Base-by-base conservation (phyloP, 257 asterid species). In the Solanum tarapatanum region DNA sequence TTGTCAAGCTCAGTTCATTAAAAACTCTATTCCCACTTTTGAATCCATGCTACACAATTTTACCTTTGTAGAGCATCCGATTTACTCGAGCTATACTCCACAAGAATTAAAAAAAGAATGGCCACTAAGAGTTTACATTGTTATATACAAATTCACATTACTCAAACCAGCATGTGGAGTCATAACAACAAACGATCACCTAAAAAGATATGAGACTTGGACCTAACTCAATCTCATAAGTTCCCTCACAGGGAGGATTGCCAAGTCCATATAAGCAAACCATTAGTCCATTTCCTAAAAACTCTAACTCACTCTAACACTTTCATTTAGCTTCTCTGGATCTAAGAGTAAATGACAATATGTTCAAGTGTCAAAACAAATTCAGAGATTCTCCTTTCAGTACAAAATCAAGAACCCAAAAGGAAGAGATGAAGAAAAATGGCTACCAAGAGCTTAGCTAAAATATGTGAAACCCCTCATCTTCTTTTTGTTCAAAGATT, bases 181-280 rank as follows among this genome's bases (percentile, higher is more conserved):
- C 58, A 23, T 76, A 39, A 7, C 35, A 76, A n/a, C 58, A 75
- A 37, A 37, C 13, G 8, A 1, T 76, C 83, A n/a, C 7, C 60
- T 76, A 14, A 24, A 76, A 51, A 55, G 64, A 17, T 62, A 8
- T 0, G 0, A 9, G 6, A 62, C 1, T 8, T 62, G 14, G 0
- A 3, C 32, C 8, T 23, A 62, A 64, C 72, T 64, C 30, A n/a
- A 10, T n/a, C 17, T 24, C 69, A 1, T 23, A 60, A 62, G 30
- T 0, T 9, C 23, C 8, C 69, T 21, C 7, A 55, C 2, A 0
- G 2, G 2, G 13, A 1, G 5, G 6, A 62, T n/a, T 64, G 30
- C 3, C 8, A 11, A n/a, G 32, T 64, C 8, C 3, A n/a, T n/a
- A 64, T 4, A 64, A n/a, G 8, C 16, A 64, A 64, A 11, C 32